Percentiles rank a stretch among this genome's conserved stretches.
Evolutionary conservation across 2,329 filamentous ascomycete species (phyloP).

Genomic region (Epichloe uncinata): DNA sequence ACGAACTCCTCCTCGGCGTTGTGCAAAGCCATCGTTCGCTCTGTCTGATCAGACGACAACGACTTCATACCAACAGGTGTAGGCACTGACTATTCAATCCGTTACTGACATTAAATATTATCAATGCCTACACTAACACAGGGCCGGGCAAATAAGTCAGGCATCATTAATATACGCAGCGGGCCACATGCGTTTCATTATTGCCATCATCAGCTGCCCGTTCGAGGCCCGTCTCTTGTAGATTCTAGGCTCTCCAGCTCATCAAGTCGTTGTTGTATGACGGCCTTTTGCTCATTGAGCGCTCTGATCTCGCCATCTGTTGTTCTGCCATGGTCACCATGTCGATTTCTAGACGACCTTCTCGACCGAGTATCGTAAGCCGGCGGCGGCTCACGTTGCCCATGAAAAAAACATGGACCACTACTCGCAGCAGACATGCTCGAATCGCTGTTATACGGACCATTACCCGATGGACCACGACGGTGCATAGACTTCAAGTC

Average conservation of each 20-base stretch:
- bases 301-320: conserved; percentile 19
- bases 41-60: no score
- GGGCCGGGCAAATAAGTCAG: no score
- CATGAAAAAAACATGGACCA: background rate
- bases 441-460: background rate
- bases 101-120: no score
- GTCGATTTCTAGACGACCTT: conserved; percentile 11
- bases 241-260: conserved; percentile 15
- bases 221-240: background rate
- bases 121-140: no score
- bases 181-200: background rate
- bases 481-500: conserved; percentile 5
- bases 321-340: conserved; percentile 8
- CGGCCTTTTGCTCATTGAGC: conserved; percentile 21
- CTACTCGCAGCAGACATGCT: conserved; percentile 1
- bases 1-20: no score
- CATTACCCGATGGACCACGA: background rate
- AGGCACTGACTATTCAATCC: no score
- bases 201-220: background rate
- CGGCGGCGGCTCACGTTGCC: conserved; percentile 15
- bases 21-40: no score
- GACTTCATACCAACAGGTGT: no score
- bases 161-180: no score
- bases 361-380: conserved; percentile 18
- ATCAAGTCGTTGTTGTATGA: conserved; percentile 22